Base-by-base conservation (phyloP, 2,329 filamentous ascomycete genomes). In the Cucurbitaria berberidis region DNA sequence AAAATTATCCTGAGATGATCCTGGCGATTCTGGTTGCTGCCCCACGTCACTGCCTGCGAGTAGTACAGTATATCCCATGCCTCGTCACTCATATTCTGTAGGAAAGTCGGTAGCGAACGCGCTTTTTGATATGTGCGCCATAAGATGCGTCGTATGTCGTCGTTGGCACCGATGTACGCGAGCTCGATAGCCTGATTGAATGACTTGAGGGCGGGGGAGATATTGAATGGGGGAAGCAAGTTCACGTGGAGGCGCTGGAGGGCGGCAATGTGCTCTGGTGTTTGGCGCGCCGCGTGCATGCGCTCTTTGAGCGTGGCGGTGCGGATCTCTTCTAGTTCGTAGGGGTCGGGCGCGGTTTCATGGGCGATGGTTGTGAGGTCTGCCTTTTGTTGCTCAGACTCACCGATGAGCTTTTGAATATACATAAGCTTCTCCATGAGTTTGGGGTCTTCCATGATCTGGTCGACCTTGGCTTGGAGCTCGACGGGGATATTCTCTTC, bases 31-130 rank as follows among this genome's bases (percentile, higher is more conserved):
- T 69, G 64, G 48, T 75, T 75, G 1, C 60, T 59, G 1, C 55
- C 44, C 73, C 72, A 75, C 8, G 63, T 72, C 5, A 74, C 72
- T 2, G 73, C 73, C 44, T 76, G 74, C 1, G 65, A 72, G 36
- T 75, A 75, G 46, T 72, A 76, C 38, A 76, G 29, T 7, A 76
- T 66, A 39, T 76, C 74, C 74, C 74, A 76, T 3, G 70, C 69
- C 29, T 74, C 69, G 18, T 72, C 66, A 13, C 65, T 64, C 7
- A 76, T 45, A 15, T 56, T 69, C n/a, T 65, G 56, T 8, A 76
- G 44, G 11, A 76, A 66, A 1, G 66, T 73, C 1, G 73, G 73
- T 11, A 74, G 54, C 2, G 55, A 45, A 3, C 72, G 67, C 3
- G 70, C 73, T 39, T 68, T 69, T 34, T 59, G 59, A 46, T 76